These are phyloP conservation scores for Colletotrichum simmondsii DNA, from an alignment of 2,329 filamentous ascomycete species.

Conservation along the genomic window DNA sequence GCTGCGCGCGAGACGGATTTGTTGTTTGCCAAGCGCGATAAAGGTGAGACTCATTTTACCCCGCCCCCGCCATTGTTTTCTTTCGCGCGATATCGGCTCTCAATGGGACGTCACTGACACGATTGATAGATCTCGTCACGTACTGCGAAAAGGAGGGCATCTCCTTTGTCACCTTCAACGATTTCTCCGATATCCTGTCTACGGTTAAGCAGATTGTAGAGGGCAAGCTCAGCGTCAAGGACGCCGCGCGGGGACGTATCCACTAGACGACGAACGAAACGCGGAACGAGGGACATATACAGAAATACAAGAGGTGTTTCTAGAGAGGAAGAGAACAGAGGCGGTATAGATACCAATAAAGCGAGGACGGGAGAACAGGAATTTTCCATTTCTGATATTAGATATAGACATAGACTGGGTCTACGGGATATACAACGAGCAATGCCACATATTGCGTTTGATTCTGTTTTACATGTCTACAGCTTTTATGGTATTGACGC, in stretches of 20 bases:
- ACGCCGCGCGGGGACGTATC: constrained; percentile 68
- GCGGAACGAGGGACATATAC: not conserved
- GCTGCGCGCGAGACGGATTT: constrained; percentile 93
- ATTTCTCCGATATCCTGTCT: constrained; percentile 82
- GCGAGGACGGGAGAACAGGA: not conserved
- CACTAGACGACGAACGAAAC: constrained; percentile 11
- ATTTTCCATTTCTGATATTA: constrained; percentile 7
- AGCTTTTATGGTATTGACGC: not conserved
- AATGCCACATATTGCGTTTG: not conserved
- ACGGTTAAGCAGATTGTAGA: constrained; percentile 82
- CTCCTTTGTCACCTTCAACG: constrained; percentile 87
- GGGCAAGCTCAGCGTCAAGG: constrained; percentile 76
- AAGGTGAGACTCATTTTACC: constrained; percentile 65
- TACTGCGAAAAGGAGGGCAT: constrained; percentile 88
- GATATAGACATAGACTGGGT: constrained; percentile 27
- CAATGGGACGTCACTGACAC: constrained; percentile 3
- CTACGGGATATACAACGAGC: constrained; percentile 1
- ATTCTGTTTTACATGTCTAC: not conserved
- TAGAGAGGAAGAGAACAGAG: not conserved
- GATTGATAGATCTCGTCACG: constrained; percentile 77
- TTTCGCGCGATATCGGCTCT: not conserved
- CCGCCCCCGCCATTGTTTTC: not conserved
- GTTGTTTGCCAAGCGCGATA: constrained; percentile 91
- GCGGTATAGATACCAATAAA: constrained; percentile 6
- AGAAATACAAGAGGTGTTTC: not conserved